Evolutionary conservation across 2,329 filamentous ascomycete genomes (phyloP), one percentile per base, ranked within the genome.

Genomic region (Neoascochyta sp.): DNA sequence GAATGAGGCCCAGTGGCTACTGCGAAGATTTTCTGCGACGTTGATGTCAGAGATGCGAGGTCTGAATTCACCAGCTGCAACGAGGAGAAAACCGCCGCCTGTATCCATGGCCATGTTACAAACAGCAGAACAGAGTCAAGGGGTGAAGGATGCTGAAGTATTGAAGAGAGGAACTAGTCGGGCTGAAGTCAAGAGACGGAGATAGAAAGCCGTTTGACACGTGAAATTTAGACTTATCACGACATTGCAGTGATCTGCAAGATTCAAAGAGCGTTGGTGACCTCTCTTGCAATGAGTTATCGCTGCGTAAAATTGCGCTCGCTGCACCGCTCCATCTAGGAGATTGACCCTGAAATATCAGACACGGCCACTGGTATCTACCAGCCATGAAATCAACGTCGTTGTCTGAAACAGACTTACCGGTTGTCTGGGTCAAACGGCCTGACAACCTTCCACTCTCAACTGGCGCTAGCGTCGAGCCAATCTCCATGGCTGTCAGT

Each of bases 1-100:
- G 50, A 75, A 76, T 33, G 83, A 88, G 63, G 73, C 77, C 9
- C 76, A 86, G 53, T 88, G 83, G 83, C 76, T 88, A 19, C 57
- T 87, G 22, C 78, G 86, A 37, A 70, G 75, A 37, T 57, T 88
- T 29, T 73, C 74, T 38, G 67, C 68, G 29, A 73, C 65, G 36
- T 64, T 89, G 20, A 69, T 74, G 25, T 16, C 19, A 5, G 59
- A 62, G 27, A 48, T 64, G 56, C 43, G 44, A 8, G 59, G 39
- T 21, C 45, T 62, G 51, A 47, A 48, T 20, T 48, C 45, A 2
- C 29, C 31, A 4, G 22, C 36, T 2, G 30, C 35, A n/a, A 33
- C 37, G 19, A 40, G 37, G 16, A 49, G 37, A 22, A 32, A 49
- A 11, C 47, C 43, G 1, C 60, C 60, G 3, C 60, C 58, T 0